Conservation (phyloP, 257 asterid species). For the Solanum sejunctum region DNA sequence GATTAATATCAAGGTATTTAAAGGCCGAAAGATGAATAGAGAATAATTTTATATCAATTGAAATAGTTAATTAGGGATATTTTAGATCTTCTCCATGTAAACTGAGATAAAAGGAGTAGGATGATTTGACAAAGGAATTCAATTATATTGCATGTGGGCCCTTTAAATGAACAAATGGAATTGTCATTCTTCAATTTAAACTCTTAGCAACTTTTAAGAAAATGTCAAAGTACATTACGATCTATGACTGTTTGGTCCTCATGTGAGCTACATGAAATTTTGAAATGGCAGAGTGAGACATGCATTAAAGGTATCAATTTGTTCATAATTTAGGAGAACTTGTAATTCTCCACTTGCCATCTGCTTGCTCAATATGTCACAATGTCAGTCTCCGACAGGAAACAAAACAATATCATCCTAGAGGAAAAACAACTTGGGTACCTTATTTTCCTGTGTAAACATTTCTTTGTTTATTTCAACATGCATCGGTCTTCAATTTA, state of each 20-base stretch:
- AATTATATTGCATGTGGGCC: not conserved
- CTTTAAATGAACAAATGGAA: not conserved
- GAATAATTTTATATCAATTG: too few species aligned
- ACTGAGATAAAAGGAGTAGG: too few species aligned
- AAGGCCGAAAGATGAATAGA: too few species aligned
- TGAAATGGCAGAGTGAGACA: not conserved
- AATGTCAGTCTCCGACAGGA: not conserved
- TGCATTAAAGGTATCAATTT: not conserved
- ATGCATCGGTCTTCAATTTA: not conserved
- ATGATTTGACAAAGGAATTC: not conserved
- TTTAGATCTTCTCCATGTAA: too few species aligned
- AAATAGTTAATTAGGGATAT: too few species aligned
- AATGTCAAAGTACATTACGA: not conserved
- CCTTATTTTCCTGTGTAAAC: not conserved
- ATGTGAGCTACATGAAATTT: not conserved
- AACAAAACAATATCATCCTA: not conserved
- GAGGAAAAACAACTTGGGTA: not conserved
- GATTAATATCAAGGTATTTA: too few species aligned
- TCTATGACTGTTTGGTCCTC: not conserved
- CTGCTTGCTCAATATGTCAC: not conserved
- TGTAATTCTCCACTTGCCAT: not conserved
- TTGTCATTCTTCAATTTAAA: not conserved
- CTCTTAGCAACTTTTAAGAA: not conserved
- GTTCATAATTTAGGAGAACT: not conserved
- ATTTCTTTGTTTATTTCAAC: not conserved